Evolutionary conservation across 2,329 filamentous ascomycete species (phyloP).

Genomic region (Colletotrichum chlorophyti): DNA sequence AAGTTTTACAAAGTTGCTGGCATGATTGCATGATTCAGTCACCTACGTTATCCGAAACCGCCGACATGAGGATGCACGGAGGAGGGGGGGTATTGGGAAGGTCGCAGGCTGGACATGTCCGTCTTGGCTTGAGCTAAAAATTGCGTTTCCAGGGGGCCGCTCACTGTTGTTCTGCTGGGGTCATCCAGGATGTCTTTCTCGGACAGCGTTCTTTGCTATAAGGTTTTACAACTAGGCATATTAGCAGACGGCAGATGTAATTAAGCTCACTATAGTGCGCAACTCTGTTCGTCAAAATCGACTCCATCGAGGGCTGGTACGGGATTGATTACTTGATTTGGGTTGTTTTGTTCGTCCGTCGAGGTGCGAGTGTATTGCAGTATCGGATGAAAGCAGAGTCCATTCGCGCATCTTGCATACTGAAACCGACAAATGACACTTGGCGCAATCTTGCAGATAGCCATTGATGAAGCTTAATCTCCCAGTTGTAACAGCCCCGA

Average conservation of each 20-base stretch:
- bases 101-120: neutral
- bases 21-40: neutral
- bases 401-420: no score
- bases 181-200: neutral
- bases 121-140: neutral
- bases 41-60: neutral
- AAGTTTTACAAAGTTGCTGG: neutral
- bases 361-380: no score
- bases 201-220: no score
- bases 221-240: neutral
- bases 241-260: neutral
- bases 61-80: no score
- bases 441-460: no score
- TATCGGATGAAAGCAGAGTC: no score
- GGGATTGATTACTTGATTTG: no score
- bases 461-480: neutral
- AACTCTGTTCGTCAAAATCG: neutral
- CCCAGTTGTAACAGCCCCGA: neutral
- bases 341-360: no score
- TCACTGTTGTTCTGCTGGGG: neutral
- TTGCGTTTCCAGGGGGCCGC: neutral
- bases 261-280: neutral
- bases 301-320: no score
- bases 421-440: no score
- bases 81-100: neutral